Base-by-base conservation (phyloP, 164 flowering plant genomes). In the Litsea cubeba region DNA sequence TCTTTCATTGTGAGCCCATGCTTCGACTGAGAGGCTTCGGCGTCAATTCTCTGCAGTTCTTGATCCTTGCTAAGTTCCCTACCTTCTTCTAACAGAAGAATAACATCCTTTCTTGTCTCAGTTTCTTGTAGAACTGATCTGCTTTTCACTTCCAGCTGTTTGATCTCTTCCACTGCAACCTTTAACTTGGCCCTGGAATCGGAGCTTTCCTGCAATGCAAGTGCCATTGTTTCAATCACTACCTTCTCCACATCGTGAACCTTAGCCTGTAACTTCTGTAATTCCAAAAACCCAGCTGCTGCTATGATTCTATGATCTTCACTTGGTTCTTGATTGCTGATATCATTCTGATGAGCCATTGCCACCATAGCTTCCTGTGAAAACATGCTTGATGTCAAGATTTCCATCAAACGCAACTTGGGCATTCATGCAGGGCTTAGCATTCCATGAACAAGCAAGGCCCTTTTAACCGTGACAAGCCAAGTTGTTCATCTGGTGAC, bases 1-100 rank as follows among this genome's bases (percentile, higher is more conserved):
- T 95, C 97, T 84, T 90, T 95, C 90, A 89, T 84, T 69, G 73
- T 69, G 57, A 74, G 70, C 70, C 79, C 85, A 75, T 74, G 79
- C 50, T 46, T 76, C 30, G 57, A 62, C 64, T 84, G 79, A 23
- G 84, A 71, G 68, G 71, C 70, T 70, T 77, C 85, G 20, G 82
- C 64, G 71, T 68, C 84, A 50, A 70, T 54, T 65, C 78, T 84
- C 71, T 62, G 75, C 54, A 50, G 54, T 72, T 70, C 81, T 54
- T 70, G 72, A 65, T 72, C 46, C 23, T 73, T 76, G 51, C 67
- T 35, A 32, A 30, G 60, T 60, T 80, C 65, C 18, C 18, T n/a
- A 20, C 69, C 68, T 58, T 72, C 79, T 25, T 58, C 72, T 18
- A 12, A 35, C 46, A 46, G 58, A 51, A 72, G 23, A 10, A 24